Base-by-base conservation (phyloP, 495 filamentous ascomycete genomes). In the Chlorociboria aeruginascens region DNA sequence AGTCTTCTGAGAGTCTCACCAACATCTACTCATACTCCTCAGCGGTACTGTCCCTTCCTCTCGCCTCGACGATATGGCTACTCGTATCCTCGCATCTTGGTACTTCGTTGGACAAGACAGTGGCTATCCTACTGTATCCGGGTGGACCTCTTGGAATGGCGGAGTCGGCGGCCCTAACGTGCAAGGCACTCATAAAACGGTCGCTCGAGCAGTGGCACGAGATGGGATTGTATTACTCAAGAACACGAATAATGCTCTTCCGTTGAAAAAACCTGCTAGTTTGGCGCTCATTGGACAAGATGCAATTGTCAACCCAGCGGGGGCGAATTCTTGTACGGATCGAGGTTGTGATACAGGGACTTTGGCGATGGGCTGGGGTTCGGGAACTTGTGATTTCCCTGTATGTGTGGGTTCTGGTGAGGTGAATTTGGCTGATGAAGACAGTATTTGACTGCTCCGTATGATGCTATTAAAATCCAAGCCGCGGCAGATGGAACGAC, bases 321-420 rank as follows among this genome's bases (percentile, higher is more conserved):
- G 92, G 11, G 82, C 87, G n/a, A 95, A 98, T 62, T 83, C 81
- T 14, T 95, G 89, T 61, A 34, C 55, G 29, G 85, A 98, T 67
- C 79, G 83, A 20, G 79, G 82, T 9, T 95, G 92, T 52, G 72
- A 86, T 61, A 77, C 78, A 38, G 89, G 89, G 36, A 95, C 90
- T 8, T 71, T 95, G 32, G 90, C 83, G 34, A 89, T 94, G 82
- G 89, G 78, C 39, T 98, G 90, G 92, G 92, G 89, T 33, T 92
- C 85, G 49, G 92, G 90, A 36, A 85, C 84, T 30, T 73, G 84
- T 32, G 79, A 90, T 52, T 96, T 87, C 71, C 89, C 92, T 2
- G 25, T 61, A 65, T 37, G 63, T 41, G 14, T 25, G 20, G 20
- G 20, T 37, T 28, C 11, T 7, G 16, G 8, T n/a, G 6, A 10